Evolutionary conservation across 495 filamentous ascomycete species (phyloP).

Genomic region (Massariosphaeria phaeospora): DNA sequence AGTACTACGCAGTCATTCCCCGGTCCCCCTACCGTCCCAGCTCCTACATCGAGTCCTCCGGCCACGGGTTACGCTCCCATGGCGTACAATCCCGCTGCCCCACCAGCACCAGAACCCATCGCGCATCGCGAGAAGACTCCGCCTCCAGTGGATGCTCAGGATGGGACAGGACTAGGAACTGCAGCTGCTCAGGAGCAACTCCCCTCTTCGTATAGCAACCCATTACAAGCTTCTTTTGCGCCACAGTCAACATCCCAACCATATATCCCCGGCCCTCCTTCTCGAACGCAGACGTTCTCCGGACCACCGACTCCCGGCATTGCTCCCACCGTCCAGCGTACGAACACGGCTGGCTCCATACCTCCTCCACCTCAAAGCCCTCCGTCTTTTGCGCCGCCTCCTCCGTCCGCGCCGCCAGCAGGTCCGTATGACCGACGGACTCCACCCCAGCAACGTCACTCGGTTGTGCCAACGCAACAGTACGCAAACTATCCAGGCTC

Average conservation of each 20-base stretch:
- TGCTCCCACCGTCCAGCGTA: slow-evolving; percentile 23
- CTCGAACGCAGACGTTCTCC: slow-evolving; percentile 35
- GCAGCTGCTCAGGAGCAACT: slow-evolving; percentile 62
- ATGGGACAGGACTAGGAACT: slow-evolving; percentile 64
- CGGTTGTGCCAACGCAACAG: slow-evolving; percentile 25
- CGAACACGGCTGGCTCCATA: slow-evolving; percentile 25
- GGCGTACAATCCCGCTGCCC: slow-evolving; percentile 86
- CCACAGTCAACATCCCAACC: slow-evolving; percentile 43
- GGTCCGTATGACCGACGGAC: slow-evolving; percentile 20
- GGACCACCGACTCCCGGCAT: slow-evolving; percentile 33
- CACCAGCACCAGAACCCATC: slow-evolving; percentile 76
- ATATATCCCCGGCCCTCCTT: slow-evolving; percentile 42
- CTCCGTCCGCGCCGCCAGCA: slow-evolving; percentile 21
- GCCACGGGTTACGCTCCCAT: slow-evolving; percentile 55
- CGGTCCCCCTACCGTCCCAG: slow-evolving; percentile 46
- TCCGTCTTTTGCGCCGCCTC: slow-evolving; percentile 30
- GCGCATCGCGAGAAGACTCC: slow-evolving; percentile 85
- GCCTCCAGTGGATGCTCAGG: slow-evolving; percentile 66
- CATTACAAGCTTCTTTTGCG: slow-evolving; percentile 37
- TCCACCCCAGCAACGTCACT: slow-evolving; percentile 30
- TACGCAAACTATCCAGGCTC: slow-evolving; percentile 35
- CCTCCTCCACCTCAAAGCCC: slow-evolving; percentile 27
- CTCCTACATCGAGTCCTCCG: slow-evolving; percentile 43
- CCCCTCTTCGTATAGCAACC: slow-evolving; percentile 22
- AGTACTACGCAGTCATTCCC: slow-evolving; percentile 39